These are phyloP conservation scores for Cyclostephanos invisitatus DNA, from an alignment of 108 stramenopile species.

Conservation along the genomic window DNA sequence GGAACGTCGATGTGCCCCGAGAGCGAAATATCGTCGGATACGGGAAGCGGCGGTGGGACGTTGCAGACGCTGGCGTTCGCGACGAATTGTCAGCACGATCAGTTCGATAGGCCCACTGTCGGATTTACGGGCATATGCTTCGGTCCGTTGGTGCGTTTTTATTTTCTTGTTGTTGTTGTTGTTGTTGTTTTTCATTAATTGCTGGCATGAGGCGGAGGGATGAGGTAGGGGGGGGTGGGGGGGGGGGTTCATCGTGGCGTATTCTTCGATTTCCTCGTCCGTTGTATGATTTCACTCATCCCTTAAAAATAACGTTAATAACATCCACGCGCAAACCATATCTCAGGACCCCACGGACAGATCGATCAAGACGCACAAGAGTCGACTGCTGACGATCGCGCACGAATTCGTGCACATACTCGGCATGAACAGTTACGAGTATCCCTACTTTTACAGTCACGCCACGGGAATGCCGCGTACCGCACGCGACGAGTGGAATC, in stretches of 20 bases:
- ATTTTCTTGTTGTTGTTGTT: not conserved
- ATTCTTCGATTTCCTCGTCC: no score
- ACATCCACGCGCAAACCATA: not conserved
- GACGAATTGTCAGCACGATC: slow-evolving; percentile 43
- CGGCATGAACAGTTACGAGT: slow-evolving; percentile 48
- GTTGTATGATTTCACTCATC: not conserved
- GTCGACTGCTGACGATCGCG: slow-evolving; percentile 29
- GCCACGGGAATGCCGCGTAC: slow-evolving; percentile 47
- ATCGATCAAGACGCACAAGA: slow-evolving; percentile 34
- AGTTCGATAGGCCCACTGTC: slow-evolving; percentile 40
- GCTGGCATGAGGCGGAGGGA: no score
- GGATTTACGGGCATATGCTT: slow-evolving; percentile 45
- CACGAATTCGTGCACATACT: slow-evolving; percentile 58
- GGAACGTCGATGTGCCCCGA: slow-evolving; percentile 24
- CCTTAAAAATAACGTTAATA: not conserved
- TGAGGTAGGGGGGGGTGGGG: not conserved
- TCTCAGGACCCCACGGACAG: slow-evolving; percentile 26
- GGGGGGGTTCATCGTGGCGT: not conserved
- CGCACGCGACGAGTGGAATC: slow-evolving; percentile 24
- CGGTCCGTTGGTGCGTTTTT: slow-evolving; percentile 16
- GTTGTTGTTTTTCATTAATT: not conserved
- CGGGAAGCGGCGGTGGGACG: not conserved
- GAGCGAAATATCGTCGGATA: slow-evolving; percentile 1
- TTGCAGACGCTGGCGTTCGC: slow-evolving; percentile 48
- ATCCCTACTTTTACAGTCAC: slow-evolving; percentile 46